phyloP scores from a whole-genome alignment of 2,329 filamentous ascomycete genomes.

The Tolypocladium guangdongense region DNA sequence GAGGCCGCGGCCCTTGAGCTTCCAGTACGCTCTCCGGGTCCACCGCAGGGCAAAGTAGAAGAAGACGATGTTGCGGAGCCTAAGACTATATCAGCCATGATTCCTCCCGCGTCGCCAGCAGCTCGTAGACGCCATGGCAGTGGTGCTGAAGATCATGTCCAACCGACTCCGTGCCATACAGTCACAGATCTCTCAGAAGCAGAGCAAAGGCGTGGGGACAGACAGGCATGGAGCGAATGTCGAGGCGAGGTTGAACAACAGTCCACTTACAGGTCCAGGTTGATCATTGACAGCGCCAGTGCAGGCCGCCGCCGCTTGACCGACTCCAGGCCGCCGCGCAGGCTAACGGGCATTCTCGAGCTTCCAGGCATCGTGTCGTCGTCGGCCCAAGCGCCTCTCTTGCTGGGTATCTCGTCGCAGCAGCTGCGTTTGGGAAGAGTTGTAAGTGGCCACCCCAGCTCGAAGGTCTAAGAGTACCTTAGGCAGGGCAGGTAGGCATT shows the following conservation, averaged over 20 bases:
- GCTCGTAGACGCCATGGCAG: background rate
- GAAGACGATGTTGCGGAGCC: slow-evolving; percentile 80
- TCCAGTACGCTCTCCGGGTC: slow-evolving; percentile 68
- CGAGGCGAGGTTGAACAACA: background rate
- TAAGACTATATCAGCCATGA: background rate
- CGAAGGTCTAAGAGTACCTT: too few species aligned
- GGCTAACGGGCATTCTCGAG: slow-evolving; percentile 59
- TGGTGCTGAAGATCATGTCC: background rate
- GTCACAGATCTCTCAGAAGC: background rate
- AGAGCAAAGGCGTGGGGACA: background rate
- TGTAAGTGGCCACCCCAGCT: background rate
- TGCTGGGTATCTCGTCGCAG: background rate
- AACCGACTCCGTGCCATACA: background rate
- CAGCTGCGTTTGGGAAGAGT: background rate
- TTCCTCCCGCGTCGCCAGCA: background rate
- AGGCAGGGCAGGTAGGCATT: too few species aligned
- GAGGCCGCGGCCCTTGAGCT: slow-evolving; percentile 79
- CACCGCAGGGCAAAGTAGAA: slow-evolving; percentile 78
- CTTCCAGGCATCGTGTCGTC: slow-evolving; percentile 48
- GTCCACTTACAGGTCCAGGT: slow-evolving; percentile 54
- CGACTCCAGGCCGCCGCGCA: slow-evolving; percentile 54
- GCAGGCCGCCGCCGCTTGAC: slow-evolving; percentile 47
- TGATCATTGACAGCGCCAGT: slow-evolving; percentile 48
- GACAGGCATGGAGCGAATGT: background rate
- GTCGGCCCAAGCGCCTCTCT: background rate